Conservation (phyloP, 257 asterid species). For the Scutellaria minor region DNA sequence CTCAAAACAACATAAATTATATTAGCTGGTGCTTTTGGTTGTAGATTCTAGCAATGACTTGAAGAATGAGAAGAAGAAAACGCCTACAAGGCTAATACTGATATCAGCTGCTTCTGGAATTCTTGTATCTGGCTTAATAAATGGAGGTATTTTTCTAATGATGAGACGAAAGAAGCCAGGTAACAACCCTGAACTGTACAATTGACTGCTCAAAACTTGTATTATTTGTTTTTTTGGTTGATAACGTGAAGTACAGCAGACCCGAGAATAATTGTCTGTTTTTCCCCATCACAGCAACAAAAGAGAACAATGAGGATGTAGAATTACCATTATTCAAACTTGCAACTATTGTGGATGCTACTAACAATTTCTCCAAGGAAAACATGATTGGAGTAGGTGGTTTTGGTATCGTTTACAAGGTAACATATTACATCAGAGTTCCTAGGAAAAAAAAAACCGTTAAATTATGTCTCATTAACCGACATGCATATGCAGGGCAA, state of each 20-base stretch:
- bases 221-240: not conserved
- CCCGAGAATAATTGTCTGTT: not conserved
- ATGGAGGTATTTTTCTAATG: slow-evolving; percentile 1
- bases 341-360: slow-evolving; percentile 42
- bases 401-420: slow-evolving; percentile 55
- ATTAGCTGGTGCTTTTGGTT: not conserved
- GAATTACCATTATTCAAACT: slow-evolving; percentile 42
- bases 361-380: slow-evolving; percentile 45
- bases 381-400: slow-evolving; percentile 44
- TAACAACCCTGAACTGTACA: not conserved
- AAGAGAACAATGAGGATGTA: slow-evolving; percentile 29
- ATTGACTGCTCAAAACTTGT: not conserved
- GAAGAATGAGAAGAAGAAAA: slow-evolving; percentile 23
- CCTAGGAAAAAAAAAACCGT: not conserved
- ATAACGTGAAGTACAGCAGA: not conserved
- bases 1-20: not conserved
- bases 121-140: slow-evolving; percentile 25
- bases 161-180: slow-evolving; percentile 26
- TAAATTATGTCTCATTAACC: not conserved
- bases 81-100: slow-evolving; percentile 12
- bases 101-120: slow-evolving; percentile 32
- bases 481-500: slow-evolving; percentile 39
- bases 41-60: not conserved
- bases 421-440: slow-evolving; percentile 15
- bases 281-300: not conserved